Conservation (phyloP, 2,329 filamentous ascomycete genomes). For the Zymoseptoria ardabiliae region DNA sequence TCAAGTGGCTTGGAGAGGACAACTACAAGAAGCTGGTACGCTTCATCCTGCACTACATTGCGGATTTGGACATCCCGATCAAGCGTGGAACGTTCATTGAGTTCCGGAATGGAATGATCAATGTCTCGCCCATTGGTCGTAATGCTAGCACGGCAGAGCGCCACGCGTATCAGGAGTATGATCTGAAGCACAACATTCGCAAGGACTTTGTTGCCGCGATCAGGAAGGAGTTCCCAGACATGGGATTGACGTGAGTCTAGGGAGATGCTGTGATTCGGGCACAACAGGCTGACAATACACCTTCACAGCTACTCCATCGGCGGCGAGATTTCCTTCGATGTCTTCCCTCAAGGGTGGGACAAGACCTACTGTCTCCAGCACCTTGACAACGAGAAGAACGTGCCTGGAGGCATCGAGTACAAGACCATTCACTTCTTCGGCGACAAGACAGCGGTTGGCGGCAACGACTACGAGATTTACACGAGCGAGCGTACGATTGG, state of each 20-base stretch:
- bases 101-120: constrained; percentile 89
- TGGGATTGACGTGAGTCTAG: constrained; percentile 68
- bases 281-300: neutral
- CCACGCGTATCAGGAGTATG: constrained; percentile 72
- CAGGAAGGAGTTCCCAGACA: constrained; percentile 72
- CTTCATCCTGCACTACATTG: constrained; percentile 74
- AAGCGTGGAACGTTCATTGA: constrained; percentile 81
- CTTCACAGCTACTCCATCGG: constrained; percentile 74
- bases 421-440: constrained; percentile 95
- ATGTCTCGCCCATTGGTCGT: constrained; percentile 73
- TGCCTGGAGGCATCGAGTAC: constrained; percentile 64
- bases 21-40: constrained; percentile 71
- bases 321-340: constrained; percentile 95
- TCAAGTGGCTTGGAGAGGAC: constrained; percentile 81
- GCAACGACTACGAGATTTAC: constrained; percentile 96
- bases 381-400: constrained; percentile 66
- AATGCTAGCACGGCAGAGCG: constrained; percentile 79
- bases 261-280: neutral
- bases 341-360: constrained; percentile 96
- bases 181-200: constrained; percentile 69
- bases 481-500: constrained; percentile 72
- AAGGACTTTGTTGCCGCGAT: constrained; percentile 68
- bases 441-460: constrained; percentile 85
- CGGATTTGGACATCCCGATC: constrained; percentile 74
- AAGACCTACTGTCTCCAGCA: constrained; percentile 95